Conservation (phyloP, 1,284 basidiomycete genomes). For the Crucibulum parvulum region DNA sequence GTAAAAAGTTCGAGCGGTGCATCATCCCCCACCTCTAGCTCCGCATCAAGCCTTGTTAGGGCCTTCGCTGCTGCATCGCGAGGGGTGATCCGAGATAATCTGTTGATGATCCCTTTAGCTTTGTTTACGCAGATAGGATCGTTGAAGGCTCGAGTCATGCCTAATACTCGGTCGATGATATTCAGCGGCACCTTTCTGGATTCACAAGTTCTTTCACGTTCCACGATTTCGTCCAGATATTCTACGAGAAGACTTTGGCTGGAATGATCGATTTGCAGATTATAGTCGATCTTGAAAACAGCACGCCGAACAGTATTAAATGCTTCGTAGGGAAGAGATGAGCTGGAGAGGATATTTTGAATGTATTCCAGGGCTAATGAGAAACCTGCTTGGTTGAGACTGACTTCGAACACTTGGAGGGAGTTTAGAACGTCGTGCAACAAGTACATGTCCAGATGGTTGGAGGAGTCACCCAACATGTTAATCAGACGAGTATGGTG, state of each 20-base stretch:
- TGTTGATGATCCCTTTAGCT: conserved; percentile 30
- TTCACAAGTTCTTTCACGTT: conserved; percentile 22
- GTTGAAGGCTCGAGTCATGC: conserved; percentile 29
- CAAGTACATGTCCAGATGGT: conserved; percentile 9
- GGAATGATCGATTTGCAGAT: conserved; percentile 12
- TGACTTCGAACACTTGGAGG: conserved; percentile 24
- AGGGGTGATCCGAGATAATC: conserved; percentile 26
- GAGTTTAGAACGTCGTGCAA: conserved; percentile 19
- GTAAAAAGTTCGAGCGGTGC: conserved; percentile 34
- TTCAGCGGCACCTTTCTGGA: conserved; percentile 32
- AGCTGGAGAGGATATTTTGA: conserved; percentile 16
- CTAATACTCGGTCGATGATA: conserved; percentile 37
- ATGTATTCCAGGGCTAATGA: conserved; percentile 35
- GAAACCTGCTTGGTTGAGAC: conserved; percentile 36
- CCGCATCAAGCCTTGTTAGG: conserved; percentile 20
- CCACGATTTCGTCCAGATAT: conserved; percentile 36
- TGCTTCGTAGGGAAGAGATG: conserved; percentile 35
- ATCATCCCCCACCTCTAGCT: conserved; percentile 17
- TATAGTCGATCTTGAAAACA: conserved; percentile 34
- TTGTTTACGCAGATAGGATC: conserved; percentile 33
- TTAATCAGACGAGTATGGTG: conserved; percentile 22
- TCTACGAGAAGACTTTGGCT: conserved; percentile 32
- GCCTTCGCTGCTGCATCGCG: conserved; percentile 32
- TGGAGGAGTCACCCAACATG: conserved; percentile 7
- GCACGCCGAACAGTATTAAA: conserved; percentile 44